These are phyloP conservation scores for Akebia trifoliata DNA, from an alignment of 164 flowering plant genomes.

Conservation along the genomic window DNA sequence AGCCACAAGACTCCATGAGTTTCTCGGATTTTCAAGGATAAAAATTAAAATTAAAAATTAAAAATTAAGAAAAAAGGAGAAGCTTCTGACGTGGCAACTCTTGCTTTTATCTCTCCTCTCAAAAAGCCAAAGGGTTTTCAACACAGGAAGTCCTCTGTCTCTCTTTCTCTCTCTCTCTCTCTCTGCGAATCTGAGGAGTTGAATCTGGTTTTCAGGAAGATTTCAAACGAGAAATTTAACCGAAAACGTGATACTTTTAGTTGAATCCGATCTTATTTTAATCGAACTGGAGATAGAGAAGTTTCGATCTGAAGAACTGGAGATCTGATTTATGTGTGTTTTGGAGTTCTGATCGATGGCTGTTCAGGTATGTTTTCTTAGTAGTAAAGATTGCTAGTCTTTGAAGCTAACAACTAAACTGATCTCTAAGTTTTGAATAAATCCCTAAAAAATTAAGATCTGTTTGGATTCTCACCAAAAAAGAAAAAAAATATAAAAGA, in stretches of 20 bases:
- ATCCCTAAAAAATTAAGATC: no score
- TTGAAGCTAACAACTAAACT: no score
- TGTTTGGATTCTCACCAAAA: no score
- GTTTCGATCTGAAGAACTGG: background rate
- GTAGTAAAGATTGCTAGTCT: background rate
- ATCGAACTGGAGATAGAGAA: background rate
- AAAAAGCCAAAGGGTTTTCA: conserved; percentile 6
- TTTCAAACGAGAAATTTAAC: background rate
- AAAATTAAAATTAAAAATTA: background rate
- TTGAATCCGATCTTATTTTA: background rate
- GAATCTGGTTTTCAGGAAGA: background rate
- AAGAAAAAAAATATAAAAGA: no score
- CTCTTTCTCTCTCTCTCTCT: background rate
- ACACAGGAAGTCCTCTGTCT: background rate
- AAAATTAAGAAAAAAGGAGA: background rate
- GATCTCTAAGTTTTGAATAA: no score
- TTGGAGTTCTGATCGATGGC: conserved; percentile 3
- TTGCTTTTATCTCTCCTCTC: conserved; percentile 11
- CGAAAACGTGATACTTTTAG: background rate
- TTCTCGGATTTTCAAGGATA: conserved; percentile 35
- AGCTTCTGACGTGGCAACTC: conserved; percentile 26
- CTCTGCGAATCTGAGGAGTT: background rate
- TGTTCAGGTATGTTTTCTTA: conserved; percentile 15
- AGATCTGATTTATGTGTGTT: background rate
- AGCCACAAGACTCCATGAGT: conserved; percentile 49